These are phyloP conservation scores for Calonectria honghensis DNA, from an alignment of 2,329 filamentous ascomycete genomes.

Conservation along the genomic window DNA sequence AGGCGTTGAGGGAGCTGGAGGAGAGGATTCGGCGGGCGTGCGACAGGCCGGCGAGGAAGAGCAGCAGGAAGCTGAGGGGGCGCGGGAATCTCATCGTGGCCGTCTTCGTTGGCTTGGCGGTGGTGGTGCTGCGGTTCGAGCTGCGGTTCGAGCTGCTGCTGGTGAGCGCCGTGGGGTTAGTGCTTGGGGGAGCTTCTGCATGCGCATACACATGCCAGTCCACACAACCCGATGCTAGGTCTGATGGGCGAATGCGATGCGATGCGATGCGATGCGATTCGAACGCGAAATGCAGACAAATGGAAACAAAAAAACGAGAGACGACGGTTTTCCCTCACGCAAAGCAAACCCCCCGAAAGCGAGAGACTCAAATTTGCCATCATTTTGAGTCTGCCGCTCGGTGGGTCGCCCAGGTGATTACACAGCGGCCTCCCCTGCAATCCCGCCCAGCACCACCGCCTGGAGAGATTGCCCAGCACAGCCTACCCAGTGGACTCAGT, in stretches of 20 bases:
- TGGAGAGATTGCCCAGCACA: conserved; percentile 25
- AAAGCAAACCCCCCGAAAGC: background rate
- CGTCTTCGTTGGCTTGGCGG: no score
- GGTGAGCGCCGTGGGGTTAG: background rate
- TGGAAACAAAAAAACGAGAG: background rate
- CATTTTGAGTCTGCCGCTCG: conserved; percentile 21
- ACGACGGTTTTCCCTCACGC: background rate
- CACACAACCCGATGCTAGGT: background rate
- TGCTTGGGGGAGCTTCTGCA: background rate
- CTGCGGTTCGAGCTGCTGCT: background rate
- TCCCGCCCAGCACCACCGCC: background rate
- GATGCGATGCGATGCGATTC: background rate
- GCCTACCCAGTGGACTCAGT: conserved; percentile 3
- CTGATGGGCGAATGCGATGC: background rate
- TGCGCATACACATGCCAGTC: conserved; percentile 16
- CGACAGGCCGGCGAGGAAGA: conserved; percentile 40
- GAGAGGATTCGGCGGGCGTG: conserved; percentile 76
- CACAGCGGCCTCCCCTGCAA: conserved; percentile 2
- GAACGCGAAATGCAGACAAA: background rate
- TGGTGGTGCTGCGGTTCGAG: no score
- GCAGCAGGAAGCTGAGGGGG: conserved; percentile 30
- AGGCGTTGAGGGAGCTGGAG: conserved; percentile 89
- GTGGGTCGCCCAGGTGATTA: conserved; percentile 13
- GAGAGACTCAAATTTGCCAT: conserved; percentile 1
- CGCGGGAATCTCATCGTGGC: conserved; percentile 16